Conservation (phyloP, 2,329 filamentous ascomycete genomes). For the Clarireedia monteithiana region DNA sequence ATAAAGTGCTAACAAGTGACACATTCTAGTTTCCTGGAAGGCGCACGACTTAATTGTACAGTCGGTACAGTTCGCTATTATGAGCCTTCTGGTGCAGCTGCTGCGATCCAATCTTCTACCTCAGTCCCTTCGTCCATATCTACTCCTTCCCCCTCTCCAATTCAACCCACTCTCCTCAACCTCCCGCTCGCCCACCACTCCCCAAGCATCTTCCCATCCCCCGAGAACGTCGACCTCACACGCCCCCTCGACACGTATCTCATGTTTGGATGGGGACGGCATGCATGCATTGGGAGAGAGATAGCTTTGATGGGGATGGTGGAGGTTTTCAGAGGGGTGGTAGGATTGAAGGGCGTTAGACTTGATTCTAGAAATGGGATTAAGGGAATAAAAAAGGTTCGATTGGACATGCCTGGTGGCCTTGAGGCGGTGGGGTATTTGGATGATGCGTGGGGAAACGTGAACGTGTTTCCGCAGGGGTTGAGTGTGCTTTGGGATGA, state of each 20-base stretch:
- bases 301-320: constrained; percentile 19
- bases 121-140: too few relatives aligned
- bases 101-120: too few relatives aligned
- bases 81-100: too few relatives aligned
- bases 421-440: constrained; percentile 43
- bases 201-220: constrained; percentile 49
- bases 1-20: too few relatives aligned
- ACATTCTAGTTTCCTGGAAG: too few relatives aligned
- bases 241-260: constrained; percentile 57
- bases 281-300: constrained; percentile 57
- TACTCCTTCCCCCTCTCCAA: constrained; percentile 17
- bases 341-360: constrained; percentile 46
- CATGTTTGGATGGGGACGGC: constrained; percentile 53
- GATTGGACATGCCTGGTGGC: background rate
- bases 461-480: constrained; percentile 40
- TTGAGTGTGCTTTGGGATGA: constrained; percentile 28
- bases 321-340: constrained; percentile 30
- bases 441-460: constrained; percentile 55
- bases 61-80: too few relatives aligned
- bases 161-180: constrained; percentile 55
- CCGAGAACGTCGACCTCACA: constrained; percentile 51
- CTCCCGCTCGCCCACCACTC: constrained; percentile 52
- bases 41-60: too few relatives aligned
- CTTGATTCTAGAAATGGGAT: constrained; percentile 28
- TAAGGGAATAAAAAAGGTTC: constrained; percentile 19